A percentile compares a stretch with the other conserved stretches of the same genome.
These are phyloP conservation scores for Macaranga tanarius DNA, from an alignment of 441 rosid species.

Conservation along the genomic window DNA sequence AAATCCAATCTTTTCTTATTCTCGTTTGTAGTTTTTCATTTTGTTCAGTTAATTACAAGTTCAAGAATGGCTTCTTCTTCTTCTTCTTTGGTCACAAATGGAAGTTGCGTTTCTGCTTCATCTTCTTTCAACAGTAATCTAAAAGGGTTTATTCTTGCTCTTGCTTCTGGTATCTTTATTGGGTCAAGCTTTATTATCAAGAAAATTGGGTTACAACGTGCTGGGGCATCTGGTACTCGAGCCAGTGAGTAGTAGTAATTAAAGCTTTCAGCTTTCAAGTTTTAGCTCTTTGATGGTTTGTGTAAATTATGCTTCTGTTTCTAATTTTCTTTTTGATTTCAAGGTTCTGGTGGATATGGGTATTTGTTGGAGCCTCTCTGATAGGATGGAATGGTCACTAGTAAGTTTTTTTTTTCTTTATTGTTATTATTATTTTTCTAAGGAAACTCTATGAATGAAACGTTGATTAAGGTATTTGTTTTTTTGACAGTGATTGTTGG, in stretches of 20 bases:
- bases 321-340: not conserved
- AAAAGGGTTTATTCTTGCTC: conserved; percentile 54
- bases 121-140: conserved; percentile 36
- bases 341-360: conserved; percentile 71
- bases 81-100: no score
- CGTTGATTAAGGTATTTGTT: not conserved
- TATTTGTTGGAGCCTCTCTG: conserved; percentile 68
- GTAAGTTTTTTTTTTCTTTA: conserved; percentile 33
- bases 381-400: conserved; percentile 78
- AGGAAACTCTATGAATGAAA: not conserved
- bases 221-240: conserved; percentile 50
- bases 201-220: conserved; percentile 59
- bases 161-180: conserved; percentile 60
- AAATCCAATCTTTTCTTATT: not conserved
- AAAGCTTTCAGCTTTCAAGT: not conserved
- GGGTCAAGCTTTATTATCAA: conserved; percentile 74
- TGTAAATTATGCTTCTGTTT: not conserved
- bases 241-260: conserved; percentile 40
- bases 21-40: not conserved
- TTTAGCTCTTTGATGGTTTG: not conserved
- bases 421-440: not conserved
- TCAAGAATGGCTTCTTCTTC: not conserved
- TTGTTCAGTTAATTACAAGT: not conserved
- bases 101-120: not conserved
- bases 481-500: conserved; percentile 58